A percentile compares a stretch with the other conserved stretches of the same genome.
Conservation (phyloP, 169 alveolate genomes). For the Blepharisma undulans region DNA sequence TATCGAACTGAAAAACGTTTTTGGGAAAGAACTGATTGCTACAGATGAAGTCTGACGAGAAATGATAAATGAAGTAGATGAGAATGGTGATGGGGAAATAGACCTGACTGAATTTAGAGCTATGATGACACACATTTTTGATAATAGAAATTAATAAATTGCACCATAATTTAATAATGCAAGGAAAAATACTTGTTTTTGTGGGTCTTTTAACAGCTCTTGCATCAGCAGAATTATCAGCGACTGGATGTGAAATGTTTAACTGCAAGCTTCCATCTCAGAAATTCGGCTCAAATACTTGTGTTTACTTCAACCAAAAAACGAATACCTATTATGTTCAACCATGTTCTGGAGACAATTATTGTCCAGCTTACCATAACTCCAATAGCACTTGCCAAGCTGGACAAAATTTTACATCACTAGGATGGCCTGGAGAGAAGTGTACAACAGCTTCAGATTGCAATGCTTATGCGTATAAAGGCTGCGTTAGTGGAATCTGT, state of each 20-base stretch:
- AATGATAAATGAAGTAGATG: slow-evolving; percentile 11
- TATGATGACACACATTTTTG: slow-evolving; percentile 48
- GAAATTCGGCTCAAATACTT: not conserved
- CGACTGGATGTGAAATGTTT: not conserved
- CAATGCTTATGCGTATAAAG: not conserved
- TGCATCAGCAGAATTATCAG: not conserved
- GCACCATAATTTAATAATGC: not conserved
- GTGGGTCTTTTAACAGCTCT: not conserved
- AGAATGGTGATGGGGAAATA: slow-evolving; percentile 58
- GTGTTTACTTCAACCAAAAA: not conserved
- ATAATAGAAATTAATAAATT: not conserved
- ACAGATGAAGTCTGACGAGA: not conserved
- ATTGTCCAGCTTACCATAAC: not conserved
- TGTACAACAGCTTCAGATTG: not conserved
- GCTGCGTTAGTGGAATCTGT: not conserved
- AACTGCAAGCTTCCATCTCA: not conserved
- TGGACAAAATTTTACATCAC: not conserved
- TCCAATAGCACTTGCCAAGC: not conserved
- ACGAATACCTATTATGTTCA: not conserved
- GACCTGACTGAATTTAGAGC: slow-evolving; percentile 68
- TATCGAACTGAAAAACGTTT: slow-evolving; percentile 69
- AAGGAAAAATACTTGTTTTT: not conserved
- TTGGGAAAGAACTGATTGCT: slow-evolving; percentile 49
- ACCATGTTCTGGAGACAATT: not conserved
- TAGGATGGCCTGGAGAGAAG: slow-evolving; percentile 22